Conservation (phyloP, 768 basidiomycete species). For the Paxillus ammoniavirescens region DNA sequence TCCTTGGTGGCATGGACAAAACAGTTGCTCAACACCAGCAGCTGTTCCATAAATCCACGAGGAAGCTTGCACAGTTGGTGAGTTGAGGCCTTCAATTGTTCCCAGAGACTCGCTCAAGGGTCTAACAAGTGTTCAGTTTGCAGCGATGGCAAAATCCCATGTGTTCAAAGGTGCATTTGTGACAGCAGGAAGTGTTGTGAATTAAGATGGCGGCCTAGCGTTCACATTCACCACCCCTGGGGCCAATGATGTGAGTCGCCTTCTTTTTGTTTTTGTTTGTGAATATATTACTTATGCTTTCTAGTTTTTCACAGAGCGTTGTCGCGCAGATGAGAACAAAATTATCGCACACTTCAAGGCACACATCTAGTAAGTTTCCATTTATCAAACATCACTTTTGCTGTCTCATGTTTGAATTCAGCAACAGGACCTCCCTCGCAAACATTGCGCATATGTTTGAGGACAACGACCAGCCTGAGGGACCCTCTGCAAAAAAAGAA, state of each 20-base stretch:
- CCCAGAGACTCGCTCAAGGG: background rate
- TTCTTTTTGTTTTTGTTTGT: background rate
- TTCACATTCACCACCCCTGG: background rate
- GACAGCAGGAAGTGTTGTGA: background rate
- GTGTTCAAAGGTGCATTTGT: background rate
- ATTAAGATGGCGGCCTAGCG: background rate
- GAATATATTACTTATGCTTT: background rate
- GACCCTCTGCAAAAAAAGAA: background rate
- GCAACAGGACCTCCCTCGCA: background rate
- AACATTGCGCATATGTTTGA: background rate
- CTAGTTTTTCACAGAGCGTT: background rate
- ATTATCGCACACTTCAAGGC: slow-evolving; percentile 1
- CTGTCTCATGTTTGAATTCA: background rate
- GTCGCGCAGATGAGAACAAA: background rate
- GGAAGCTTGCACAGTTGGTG: background rate
- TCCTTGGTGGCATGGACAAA: background rate
- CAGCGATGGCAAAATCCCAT: background rate
- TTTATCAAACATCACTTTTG: background rate
- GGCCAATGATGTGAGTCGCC: background rate
- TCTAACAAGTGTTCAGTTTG: background rate
- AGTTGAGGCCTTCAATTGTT: background rate
- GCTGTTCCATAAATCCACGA: background rate
- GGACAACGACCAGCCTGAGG: background rate
- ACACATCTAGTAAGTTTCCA: background rate
- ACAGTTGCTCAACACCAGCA: background rate